Percentiles rank a stretch among this genome's conserved stretches.
Conservation (phyloP, 768 basidiomycete genomes). For the Cystofilobasidium ferigula region DNA sequence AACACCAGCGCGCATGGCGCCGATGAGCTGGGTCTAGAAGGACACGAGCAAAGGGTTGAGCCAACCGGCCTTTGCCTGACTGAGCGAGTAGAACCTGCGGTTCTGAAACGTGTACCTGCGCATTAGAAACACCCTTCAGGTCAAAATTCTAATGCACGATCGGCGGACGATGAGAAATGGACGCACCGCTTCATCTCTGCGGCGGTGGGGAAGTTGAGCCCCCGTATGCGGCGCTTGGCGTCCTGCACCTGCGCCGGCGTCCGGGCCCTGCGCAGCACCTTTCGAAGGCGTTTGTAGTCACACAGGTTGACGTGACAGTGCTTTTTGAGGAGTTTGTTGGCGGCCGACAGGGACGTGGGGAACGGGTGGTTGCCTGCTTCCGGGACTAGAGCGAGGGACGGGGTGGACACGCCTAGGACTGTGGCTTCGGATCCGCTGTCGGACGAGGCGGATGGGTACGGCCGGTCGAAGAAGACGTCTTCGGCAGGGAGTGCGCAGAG, state of each 20-base stretch:
- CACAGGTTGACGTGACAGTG: constrained; percentile 14
- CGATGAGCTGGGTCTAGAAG: no score
- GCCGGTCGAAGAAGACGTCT: background rate
- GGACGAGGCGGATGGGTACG: constrained; percentile 10
- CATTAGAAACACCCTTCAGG: no score
- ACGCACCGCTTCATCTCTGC: no score
- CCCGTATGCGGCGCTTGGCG: background rate
- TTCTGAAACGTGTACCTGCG: constrained; percentile 15
- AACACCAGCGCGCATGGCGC: no score
- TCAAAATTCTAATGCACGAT: no score
- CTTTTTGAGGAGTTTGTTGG: constrained; percentile 7
- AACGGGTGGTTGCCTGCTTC: constrained; percentile 10
- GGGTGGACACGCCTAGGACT: background rate
- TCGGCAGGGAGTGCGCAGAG: background rate
- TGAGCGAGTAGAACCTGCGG: constrained; percentile 1
- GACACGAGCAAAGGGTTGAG: constrained; percentile 10
- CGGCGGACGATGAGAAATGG: background rate
- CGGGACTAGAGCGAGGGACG: background rate
- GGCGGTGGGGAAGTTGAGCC: background rate
- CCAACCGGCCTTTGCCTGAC: constrained; percentile 9
- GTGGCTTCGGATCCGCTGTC: background rate
- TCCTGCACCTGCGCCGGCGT: background rate
- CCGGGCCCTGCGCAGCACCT: background rate
- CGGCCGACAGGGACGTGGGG: constrained; percentile 11
- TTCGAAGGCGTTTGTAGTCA: constrained; percentile 10